These are phyloP conservation scores for Paraleonurus japonicus DNA, from an alignment of 257 asterid species.

Conservation along the genomic window DNA sequence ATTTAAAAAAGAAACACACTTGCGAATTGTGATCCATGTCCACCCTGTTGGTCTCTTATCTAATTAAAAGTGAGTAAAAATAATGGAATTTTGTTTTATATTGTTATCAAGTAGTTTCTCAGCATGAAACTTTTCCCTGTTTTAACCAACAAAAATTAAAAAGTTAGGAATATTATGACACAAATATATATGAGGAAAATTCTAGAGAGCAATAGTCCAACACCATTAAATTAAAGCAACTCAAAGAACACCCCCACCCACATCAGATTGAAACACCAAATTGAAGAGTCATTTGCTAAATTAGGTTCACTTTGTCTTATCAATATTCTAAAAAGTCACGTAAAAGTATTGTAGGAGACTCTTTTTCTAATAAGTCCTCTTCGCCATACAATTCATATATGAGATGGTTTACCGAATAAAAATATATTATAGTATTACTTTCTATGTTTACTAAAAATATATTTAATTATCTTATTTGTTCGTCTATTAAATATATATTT, in stretches of 20 bases:
- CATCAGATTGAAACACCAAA: neutral
- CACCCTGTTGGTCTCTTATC: neutral
- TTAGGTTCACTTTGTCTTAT: neutral
- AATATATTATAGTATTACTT: no score
- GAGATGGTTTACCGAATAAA: no score
- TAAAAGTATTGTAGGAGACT: neutral
- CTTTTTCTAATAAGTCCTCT: neutral
- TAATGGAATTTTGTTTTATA: constrained; percentile 2
- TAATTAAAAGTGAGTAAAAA: neutral
- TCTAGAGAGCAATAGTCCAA: neutral
- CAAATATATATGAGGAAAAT: neutral
- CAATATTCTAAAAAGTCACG: neutral
- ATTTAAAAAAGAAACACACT: neutral
- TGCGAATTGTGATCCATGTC: neutral
- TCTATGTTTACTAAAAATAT: no score
- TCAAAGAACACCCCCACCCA: neutral
- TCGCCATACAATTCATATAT: neutral
- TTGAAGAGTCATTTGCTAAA: neutral
- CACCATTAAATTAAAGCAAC: neutral
- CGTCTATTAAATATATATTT: no score
- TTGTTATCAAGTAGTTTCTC: constrained; percentile 2
- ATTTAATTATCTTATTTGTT: no score
- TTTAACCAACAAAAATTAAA: constrained; percentile 1
- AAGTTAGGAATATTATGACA: neutral
- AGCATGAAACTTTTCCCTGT: constrained; percentile 13